Evolutionary conservation across 2,329 filamentous ascomycete genomes (phyloP).

Genomic region (Diplocarpon mali): DNA sequence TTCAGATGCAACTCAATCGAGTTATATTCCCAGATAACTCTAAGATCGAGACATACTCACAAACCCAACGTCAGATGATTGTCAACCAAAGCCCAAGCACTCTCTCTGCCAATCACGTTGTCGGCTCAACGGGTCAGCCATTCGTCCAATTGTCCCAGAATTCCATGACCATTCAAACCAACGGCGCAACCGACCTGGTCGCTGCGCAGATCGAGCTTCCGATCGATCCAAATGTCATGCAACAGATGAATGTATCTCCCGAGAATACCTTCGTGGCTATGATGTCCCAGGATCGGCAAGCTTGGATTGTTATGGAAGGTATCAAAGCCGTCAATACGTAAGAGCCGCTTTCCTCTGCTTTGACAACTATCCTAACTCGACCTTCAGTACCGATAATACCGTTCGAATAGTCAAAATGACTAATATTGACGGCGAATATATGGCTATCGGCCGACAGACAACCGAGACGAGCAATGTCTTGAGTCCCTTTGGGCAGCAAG

Average conservation of each 20-base stretch:
- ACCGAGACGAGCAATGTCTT: conserved; percentile 12
- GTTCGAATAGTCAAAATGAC: conserved; percentile 11
- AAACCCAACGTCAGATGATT: conserved; percentile 12
- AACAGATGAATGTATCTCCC: conserved; percentile 8
- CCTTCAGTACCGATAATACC: conserved; percentile 3
- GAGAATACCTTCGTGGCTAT: conserved; percentile 14
- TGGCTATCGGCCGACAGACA: conserved; percentile 11
- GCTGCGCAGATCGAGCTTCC: conserved; percentile 12
- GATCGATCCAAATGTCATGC: conserved; percentile 7
- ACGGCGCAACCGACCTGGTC: conserved; percentile 12
- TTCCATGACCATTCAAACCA: conserved; percentile 13
- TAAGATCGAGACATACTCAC: conserved; percentile 13
- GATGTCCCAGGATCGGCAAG: conserved; percentile 10
- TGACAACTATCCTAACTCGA: not conserved
- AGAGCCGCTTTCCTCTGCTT: not conserved
- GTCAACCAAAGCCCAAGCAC: conserved; percentile 12
- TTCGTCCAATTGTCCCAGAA: conserved; percentile 13
- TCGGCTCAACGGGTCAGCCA: conserved; percentile 12
- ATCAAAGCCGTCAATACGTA: conserved; percentile 13
- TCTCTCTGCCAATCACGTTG: conserved; percentile 10
- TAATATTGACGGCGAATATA: conserved; percentile 12
- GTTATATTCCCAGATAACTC: conserved; percentile 12
- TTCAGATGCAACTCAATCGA: conserved; percentile 3
- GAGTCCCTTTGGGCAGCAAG: conserved; percentile 8
- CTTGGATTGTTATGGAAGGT: conserved; percentile 12